Percentiles rank a stretch among this genome's conserved stretches.
Conservation (phyloP, 495 filamentous ascomycete species). For the Tuber borchii region DNA sequence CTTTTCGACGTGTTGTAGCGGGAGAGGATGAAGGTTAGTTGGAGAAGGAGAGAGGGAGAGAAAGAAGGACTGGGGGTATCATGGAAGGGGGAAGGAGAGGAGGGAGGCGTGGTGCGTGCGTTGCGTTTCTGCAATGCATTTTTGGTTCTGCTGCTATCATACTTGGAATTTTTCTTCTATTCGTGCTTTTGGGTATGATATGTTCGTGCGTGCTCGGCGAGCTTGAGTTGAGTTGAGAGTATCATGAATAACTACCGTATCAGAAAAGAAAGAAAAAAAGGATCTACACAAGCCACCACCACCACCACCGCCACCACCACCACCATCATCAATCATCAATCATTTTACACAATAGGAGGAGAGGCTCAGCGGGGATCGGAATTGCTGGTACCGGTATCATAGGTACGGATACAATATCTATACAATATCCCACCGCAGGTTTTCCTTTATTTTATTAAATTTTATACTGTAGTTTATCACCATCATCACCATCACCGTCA, state of each 20-base stretch:
- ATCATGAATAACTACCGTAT: too few species aligned
- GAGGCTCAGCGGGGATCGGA: not conserved
- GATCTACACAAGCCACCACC: not conserved
- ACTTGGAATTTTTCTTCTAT: too few species aligned
- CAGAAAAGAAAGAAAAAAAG: not conserved
- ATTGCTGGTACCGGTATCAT: not conserved
- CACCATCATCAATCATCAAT: too few species aligned
- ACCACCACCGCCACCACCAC: not conserved
- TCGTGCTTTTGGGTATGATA: too few species aligned
- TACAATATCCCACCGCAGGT: too few species aligned
- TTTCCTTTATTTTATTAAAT: too few species aligned
- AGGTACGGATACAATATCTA: too few species aligned
- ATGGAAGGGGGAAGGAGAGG: not conserved
- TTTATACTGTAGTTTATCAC: too few species aligned
- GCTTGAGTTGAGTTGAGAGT: too few species aligned
- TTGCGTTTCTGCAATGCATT: slow-evolving; percentile 14
- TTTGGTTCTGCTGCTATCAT: not conserved
- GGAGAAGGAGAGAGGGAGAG: not conserved
- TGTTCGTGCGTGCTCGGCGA: not conserved
- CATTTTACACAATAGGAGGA: too few species aligned
- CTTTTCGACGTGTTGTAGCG: not conserved
- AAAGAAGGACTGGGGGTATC: too few species aligned
- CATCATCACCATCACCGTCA: not conserved
- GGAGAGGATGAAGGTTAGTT: not conserved
- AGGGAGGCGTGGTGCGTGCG: slow-evolving; percentile 17